phyloP scores from a whole-genome alignment of 352 stramenopile genomes.

The Globisporangium nunn region DNA sequence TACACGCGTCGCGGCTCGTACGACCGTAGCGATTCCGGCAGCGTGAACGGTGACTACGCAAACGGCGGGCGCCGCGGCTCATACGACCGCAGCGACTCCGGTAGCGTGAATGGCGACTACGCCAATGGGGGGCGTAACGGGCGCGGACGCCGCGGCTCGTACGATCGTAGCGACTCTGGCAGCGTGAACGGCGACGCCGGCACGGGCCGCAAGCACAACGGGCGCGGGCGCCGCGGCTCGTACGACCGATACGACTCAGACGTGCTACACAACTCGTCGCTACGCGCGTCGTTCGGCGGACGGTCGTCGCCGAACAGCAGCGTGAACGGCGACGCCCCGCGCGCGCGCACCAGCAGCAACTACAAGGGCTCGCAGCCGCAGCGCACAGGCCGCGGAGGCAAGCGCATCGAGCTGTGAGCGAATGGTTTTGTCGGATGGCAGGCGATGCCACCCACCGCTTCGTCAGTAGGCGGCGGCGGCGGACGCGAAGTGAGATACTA shows the following conservation, averaged over 20 bases:
- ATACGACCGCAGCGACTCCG: conserved; percentile 16
- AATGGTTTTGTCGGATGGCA: neutral
- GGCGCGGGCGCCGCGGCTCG: conserved; percentile 34
- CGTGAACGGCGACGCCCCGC: conserved; percentile 16
- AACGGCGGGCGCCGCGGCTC: conserved; percentile 16
- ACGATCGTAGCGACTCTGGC: conserved; percentile 16
- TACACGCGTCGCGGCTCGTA: conserved; percentile 46
- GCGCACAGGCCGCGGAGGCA: conserved; percentile 43
- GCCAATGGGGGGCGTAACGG: conserved; percentile 14
- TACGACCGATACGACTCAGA: conserved; percentile 48
- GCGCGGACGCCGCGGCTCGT: conserved; percentile 22
- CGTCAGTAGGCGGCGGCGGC: neutral
- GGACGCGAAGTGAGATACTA: neutral
- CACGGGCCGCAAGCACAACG: neutral
- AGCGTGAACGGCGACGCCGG: conserved; percentile 9
- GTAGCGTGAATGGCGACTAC: conserved; percentile 24
- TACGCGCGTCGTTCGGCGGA: conserved; percentile 21
- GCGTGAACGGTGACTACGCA: conserved; percentile 16
- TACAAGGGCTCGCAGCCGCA: conserved; percentile 35
- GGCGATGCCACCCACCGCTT: too few species aligned
- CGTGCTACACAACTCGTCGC: conserved; percentile 21
- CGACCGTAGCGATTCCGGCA: conserved; percentile 34
- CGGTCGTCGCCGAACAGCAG: conserved; percentile 11
- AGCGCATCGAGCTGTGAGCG: conserved; percentile 66
- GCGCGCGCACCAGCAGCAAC: conserved; percentile 18